phyloP scores from a whole-genome alignment of 345 rosid species.

The Dipteronia sinensis region DNA sequence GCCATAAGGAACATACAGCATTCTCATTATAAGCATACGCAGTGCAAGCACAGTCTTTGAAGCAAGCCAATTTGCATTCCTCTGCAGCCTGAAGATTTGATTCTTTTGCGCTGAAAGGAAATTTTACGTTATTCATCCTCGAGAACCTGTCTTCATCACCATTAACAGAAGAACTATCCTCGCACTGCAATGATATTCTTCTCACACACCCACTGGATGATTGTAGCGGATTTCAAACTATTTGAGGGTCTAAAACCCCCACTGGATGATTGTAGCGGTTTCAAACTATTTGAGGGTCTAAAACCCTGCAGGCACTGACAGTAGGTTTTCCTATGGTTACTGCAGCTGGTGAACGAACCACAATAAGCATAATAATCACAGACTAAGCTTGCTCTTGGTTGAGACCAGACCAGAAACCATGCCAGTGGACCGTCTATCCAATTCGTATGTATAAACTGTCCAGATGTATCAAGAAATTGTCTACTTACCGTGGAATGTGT shows the following conservation, averaged over 20 bases:
- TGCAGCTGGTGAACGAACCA: slow-evolving; percentile 15
- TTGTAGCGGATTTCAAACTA: too few species aligned
- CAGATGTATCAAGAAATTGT: background rate
- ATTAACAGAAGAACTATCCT: background rate
- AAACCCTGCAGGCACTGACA: slow-evolving; percentile 43
- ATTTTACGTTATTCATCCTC: slow-evolving; percentile 22
- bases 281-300: slow-evolving; percentile 34
- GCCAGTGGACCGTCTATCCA: background rate
- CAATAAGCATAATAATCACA: background rate
- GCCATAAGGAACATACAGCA: slow-evolving; percentile 14
- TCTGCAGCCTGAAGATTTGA: background rate
- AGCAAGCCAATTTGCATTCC: slow-evolving; percentile 17
- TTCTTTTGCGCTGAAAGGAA: slow-evolving; percentile 22
- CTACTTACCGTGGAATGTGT: background rate
- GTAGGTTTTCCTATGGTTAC: background rate
- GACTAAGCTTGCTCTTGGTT: background rate
- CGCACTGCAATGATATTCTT: slow-evolving; percentile 29
- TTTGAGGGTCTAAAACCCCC: too few species aligned
- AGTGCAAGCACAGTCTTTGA: slow-evolving; percentile 18
- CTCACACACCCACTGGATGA: slow-evolving; percentile 38
- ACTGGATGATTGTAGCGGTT: too few species aligned
- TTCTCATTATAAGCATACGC: slow-evolving; percentile 22
- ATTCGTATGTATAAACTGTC: background rate
- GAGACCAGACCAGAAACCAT: background rate
- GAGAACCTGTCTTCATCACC: slow-evolving; percentile 29